These are phyloP conservation scores for Mycothermus thermophilus DNA, from an alignment of 495 filamentous ascomycete genomes.

Conservation along the genomic window DNA sequence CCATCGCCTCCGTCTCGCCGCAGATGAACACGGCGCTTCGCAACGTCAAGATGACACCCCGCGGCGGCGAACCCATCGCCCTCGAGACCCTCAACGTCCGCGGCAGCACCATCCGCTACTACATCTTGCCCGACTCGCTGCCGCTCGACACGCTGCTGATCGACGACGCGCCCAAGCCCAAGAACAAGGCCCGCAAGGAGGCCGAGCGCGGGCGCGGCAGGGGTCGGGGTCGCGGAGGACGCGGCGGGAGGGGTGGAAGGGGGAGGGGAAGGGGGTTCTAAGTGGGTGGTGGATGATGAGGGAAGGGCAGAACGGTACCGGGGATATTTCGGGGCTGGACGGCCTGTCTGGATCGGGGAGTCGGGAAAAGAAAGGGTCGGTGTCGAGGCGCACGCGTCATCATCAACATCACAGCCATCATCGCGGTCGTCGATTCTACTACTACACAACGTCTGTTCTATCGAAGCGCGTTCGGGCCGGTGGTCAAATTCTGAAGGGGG, in stretches of 20 bases:
- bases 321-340: too few species aligned
- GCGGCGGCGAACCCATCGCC: constrained; percentile 68
- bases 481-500: too few species aligned
- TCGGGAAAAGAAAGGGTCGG: too few species aligned
- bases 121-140: constrained; percentile 75
- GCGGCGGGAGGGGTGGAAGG: constrained; percentile 7
- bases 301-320: too few species aligned
- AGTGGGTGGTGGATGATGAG: background rate
- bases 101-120: constrained; percentile 12
- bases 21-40: constrained; percentile 94
- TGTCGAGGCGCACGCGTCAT: too few species aligned
- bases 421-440: too few species aligned
- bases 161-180: constrained; percentile 92
- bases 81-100: constrained; percentile 87
- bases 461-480: too few species aligned
- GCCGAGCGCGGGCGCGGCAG: constrained; percentile 47
- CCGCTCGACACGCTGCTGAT: constrained; percentile 89
- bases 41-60: constrained; percentile 86
- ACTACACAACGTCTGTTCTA: too few species aligned
- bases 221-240: constrained; percentile 28
- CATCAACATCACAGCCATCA: too few species aligned
- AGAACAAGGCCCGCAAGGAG: constrained; percentile 98
- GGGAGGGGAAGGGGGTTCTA: background rate
- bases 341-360: too few species aligned
- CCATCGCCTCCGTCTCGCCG: constrained; percentile 85